Percentiles rank a stretch among this genome's conserved stretches.
Evolutionary conservation across 345 rosid species (phyloP).

Genomic region (Acer yangbiense): DNA sequence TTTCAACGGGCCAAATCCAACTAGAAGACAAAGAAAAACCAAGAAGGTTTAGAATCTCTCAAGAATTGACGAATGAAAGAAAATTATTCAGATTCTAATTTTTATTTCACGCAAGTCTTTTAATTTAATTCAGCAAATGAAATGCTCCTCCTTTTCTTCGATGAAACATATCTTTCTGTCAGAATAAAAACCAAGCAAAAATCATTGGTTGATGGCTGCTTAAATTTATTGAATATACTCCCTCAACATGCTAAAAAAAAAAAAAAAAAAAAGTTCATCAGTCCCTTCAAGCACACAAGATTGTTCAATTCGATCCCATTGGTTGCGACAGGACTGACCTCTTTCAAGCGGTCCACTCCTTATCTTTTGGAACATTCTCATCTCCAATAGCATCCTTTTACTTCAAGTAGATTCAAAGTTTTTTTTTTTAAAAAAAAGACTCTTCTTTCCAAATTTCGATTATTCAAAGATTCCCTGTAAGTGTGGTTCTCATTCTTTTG

Average conservation of each 20-base stretch:
- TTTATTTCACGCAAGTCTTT: not conserved
- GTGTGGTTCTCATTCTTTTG: conserved; percentile 19
- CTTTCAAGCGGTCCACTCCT: conserved; percentile 27
- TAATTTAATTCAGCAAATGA: not conserved
- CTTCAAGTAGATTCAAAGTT: conserved; percentile 13
- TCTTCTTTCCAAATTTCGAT: not conserved
- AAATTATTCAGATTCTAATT: not conserved
- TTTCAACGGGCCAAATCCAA: too few relatives aligned
- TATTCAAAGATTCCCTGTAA: conserved; percentile 20
- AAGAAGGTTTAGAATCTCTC: too few relatives aligned
- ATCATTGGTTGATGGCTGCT: conserved; percentile 11
- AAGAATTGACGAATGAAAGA: not conserved
- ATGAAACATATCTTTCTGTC: not conserved
- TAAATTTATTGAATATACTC: not conserved
- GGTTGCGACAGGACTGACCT: not conserved
- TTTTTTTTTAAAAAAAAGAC: too few relatives aligned
- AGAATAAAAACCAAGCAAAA: conserved; percentile 3
- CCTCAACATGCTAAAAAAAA: too few relatives aligned
- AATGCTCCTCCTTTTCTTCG: too few relatives aligned
- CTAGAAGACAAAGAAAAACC: too few relatives aligned
- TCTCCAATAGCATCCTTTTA: not conserved
- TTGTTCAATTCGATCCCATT: not conserved
- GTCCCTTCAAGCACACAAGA: conserved; percentile 9
- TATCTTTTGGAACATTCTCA: conserved; percentile 24
- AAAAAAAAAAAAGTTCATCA: not conserved